Evolutionary conservation across 176 grass and related monocot genomes (phyloP).

Genomic region (Carex parvula): DNA sequence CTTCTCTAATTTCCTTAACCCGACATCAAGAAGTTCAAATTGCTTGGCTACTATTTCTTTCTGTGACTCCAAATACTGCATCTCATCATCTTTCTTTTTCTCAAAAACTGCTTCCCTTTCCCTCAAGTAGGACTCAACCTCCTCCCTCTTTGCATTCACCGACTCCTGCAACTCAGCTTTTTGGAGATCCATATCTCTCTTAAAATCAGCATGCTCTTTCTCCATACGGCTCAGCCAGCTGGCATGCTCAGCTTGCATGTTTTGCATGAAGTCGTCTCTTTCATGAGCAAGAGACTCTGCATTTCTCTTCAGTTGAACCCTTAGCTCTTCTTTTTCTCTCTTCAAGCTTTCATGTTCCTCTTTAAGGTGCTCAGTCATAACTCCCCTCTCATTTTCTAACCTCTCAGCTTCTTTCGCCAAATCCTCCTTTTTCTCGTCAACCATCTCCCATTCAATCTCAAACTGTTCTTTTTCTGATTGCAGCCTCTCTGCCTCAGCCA

Average conservation of each 20-base stretch:
- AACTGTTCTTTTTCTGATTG: slow-evolving; percentile 90
- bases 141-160: slow-evolving; percentile 56
- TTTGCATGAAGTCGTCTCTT: slow-evolving; percentile 67
- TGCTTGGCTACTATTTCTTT: slow-evolving; percentile 56
- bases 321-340: slow-evolving; percentile 68
- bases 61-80: slow-evolving; percentile 61
- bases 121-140: slow-evolving; percentile 62
- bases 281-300: slow-evolving; percentile 62
- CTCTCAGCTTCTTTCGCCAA: slow-evolving; percentile 54
- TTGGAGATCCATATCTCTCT: slow-evolving; percentile 68
- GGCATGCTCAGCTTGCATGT: slow-evolving; percentile 70
- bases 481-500: slow-evolving; percentile 66
- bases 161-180: slow-evolving; percentile 59
- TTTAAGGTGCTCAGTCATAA: slow-evolving; percentile 48
- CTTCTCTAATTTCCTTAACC: slow-evolving; percentile 78
- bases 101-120: slow-evolving; percentile 70
- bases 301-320: slow-evolving; percentile 56
- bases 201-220: slow-evolving; percentile 72
- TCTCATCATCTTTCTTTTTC: slow-evolving; percentile 60
- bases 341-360: slow-evolving; percentile 63
- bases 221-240: slow-evolving; percentile 65
- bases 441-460: slow-evolving; percentile 88
- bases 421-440: slow-evolving; percentile 86
- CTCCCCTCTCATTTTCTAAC: slow-evolving; percentile 62
- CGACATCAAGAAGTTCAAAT: slow-evolving; percentile 52